These are phyloP conservation scores for Edaphochlamys debaryana DNA, from an alignment of 139 green algal genomes.

Conservation along the genomic window DNA sequence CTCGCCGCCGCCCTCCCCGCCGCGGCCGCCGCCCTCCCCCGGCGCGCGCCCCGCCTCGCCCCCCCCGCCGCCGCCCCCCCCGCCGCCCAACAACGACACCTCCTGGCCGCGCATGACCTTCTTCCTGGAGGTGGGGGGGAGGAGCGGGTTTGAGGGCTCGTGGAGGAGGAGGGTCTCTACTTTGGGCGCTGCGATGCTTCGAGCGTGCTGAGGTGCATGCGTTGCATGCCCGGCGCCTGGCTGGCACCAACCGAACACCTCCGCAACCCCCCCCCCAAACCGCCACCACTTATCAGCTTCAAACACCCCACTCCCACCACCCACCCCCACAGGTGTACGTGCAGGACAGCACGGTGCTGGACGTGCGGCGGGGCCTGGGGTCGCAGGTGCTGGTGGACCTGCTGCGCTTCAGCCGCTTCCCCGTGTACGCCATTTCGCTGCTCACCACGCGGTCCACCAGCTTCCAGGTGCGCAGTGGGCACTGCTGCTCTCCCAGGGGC, in stretches of 20 bases:
- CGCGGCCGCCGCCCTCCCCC: neutral
- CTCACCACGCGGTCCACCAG: neutral
- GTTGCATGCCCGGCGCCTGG: too few relatives aligned
- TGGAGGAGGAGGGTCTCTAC: too few relatives aligned
- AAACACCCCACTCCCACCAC: too few relatives aligned
- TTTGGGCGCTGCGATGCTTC: too few relatives aligned
- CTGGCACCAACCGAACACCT: too few relatives aligned
- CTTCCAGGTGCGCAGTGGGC: neutral
- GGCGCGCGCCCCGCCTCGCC: neutral
- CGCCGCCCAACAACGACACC: constrained; percentile 17
- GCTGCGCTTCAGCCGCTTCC: constrained; percentile 15
- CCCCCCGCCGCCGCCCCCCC: constrained; percentile 12
- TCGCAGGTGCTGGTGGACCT: neutral
- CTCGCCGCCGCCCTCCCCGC: constrained; percentile 21
- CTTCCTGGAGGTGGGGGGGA: constrained; percentile 12
- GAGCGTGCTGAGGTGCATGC: too few relatives aligned
- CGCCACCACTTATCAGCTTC: too few relatives aligned
- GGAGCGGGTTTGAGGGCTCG: too few relatives aligned
- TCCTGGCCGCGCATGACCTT: constrained; percentile 14
- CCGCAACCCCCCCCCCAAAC: too few relatives aligned
- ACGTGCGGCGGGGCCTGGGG: constrained; percentile 22
- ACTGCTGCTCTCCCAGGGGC: too few relatives aligned
- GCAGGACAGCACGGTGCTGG: neutral
- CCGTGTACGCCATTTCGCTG: constrained; percentile 10
- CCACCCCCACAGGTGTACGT: constrained; percentile 7